Conservation (phyloP, 495 filamentous ascomycete genomes). For the Sordaria brevicollis region DNA sequence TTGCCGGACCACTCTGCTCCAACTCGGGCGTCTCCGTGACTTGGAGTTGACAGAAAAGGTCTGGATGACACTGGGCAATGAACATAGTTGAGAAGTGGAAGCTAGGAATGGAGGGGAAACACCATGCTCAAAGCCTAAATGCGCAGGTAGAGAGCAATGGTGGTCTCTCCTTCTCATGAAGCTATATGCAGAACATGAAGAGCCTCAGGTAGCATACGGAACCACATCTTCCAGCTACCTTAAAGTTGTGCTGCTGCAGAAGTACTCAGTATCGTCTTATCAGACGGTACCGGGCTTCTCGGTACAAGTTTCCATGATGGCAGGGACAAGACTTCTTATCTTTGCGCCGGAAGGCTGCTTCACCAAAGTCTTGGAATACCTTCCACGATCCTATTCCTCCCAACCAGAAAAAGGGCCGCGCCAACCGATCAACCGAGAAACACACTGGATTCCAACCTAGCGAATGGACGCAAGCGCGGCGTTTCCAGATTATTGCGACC, state of each 20-base stretch:
- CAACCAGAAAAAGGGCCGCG: neutral
- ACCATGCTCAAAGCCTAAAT: neutral
- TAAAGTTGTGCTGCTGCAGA: neutral
- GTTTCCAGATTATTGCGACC: neutral
- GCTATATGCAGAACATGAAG: constrained; percentile 2
- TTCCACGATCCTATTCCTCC: neutral
- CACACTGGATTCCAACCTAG: neutral
- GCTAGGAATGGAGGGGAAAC: neutral
- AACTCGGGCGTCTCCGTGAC: neutral
- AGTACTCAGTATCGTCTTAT: neutral
- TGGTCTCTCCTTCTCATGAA: constrained; percentile 7
- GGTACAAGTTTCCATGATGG: constrained; percentile 4
- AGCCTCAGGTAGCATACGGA: neutral
- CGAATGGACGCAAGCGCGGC: neutral
- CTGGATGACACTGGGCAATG: neutral
- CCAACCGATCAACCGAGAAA: neutral
- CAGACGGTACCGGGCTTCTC: neutral
- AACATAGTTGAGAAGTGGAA: neutral
- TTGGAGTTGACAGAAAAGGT: neutral
- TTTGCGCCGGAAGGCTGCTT: neutral
- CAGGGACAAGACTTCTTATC: constrained; percentile 3
- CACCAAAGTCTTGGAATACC: neutral
- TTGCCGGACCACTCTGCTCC: neutral
- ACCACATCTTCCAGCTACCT: neutral
- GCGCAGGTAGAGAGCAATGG: neutral